phyloP scores from a whole-genome alignment of 1,139 yeast genomes.

The Lodderomyces margitis region DNA sequence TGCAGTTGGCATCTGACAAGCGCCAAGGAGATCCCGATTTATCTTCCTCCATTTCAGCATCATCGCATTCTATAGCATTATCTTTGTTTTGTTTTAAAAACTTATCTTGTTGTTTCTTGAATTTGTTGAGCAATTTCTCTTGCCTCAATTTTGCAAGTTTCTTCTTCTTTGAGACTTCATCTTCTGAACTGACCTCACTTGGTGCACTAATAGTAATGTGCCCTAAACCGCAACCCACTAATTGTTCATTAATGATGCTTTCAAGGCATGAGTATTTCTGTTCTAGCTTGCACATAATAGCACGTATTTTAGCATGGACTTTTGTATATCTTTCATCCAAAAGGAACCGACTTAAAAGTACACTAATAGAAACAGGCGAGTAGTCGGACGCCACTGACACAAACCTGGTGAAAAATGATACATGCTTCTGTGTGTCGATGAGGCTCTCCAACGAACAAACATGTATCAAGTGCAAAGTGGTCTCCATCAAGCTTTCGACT shows the following conservation, averaged over 20 bases:
- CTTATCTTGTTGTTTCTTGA: constrained; percentile 71
- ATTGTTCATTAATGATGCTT: constrained; percentile 20
- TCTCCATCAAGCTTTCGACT: constrained; percentile 56
- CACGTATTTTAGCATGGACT: constrained; percentile 53
- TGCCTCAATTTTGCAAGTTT: constrained; percentile 71
- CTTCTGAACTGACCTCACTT: constrained; percentile 23
- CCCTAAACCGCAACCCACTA: constrained; percentile 23
- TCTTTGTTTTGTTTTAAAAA: constrained; percentile 56
- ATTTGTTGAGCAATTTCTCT: constrained; percentile 69
- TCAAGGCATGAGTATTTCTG: constrained; percentile 25
- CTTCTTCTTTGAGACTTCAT: constrained; percentile 60
- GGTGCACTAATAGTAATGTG: constrained; percentile 5
- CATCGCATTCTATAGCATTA: constrained; percentile 28
- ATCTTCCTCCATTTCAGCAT: constrained; percentile 36
- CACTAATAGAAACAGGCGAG: constrained; percentile 4
- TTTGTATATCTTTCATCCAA: constrained; percentile 35
- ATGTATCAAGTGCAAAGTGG: constrained; percentile 69
- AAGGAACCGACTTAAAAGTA: constrained; percentile 44
- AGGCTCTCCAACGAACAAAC: constrained; percentile 40
- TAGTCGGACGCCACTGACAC: background rate
- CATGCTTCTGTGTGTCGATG: constrained; percentile 28
- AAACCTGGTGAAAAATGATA: constrained; percentile 31
- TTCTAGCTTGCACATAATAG: constrained; percentile 45
- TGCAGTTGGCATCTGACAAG: constrained; percentile 80
- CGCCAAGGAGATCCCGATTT: constrained; percentile 50